A percentile compares a stretch with the other conserved stretches of the same genome.
phyloP scores from a whole-genome alignment of 2,329 filamentous ascomycete species.

The Penicillium brasilianum region DNA sequence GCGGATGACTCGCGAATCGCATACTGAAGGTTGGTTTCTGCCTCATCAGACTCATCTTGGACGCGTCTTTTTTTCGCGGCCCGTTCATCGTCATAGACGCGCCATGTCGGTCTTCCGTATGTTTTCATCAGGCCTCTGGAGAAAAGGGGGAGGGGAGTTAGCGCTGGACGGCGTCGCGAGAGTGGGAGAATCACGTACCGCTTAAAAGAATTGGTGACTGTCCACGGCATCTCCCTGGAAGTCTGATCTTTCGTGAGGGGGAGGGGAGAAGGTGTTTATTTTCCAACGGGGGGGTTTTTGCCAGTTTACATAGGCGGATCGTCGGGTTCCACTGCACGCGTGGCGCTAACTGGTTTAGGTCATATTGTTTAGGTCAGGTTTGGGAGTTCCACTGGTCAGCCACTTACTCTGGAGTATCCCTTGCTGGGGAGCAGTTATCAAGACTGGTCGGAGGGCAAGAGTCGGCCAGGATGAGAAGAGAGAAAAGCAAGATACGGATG shows the following conservation, averaged over 20 bases:
- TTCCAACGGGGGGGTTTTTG: slow-evolving; percentile 22
- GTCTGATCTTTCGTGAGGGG: slow-evolving; percentile 8
- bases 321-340: slow-evolving; percentile 34
- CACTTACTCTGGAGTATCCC: slow-evolving; percentile 18
- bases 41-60: slow-evolving; percentile 47
- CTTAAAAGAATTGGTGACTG: slow-evolving; percentile 58
- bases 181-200: slow-evolving; percentile 38
- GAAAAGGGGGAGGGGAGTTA: slow-evolving; percentile 13
- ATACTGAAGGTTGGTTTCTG: slow-evolving; percentile 53
- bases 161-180: slow-evolving; percentile 11
- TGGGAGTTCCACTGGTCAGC: background rate
- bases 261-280: slow-evolving; percentile 22
- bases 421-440: slow-evolving; percentile 13
- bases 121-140: slow-evolving; percentile 56
- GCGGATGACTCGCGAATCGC: slow-evolving; percentile 55
- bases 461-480: background rate
- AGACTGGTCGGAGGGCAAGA: background rate
- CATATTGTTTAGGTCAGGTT: slow-evolving; percentile 29
- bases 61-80: slow-evolving; percentile 55
- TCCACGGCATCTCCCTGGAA: slow-evolving; percentile 53
- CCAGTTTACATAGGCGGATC: slow-evolving; percentile 27
- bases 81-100: slow-evolving; percentile 53
- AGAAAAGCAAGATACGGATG: background rate
- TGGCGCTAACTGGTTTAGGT: slow-evolving; percentile 37
- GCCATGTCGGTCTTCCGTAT: slow-evolving; percentile 54